Percentiles rank a stretch among this genome's conserved stretches.
These are phyloP conservation scores for Solanum appendiculatum DNA, from an alignment of 257 asterid genomes.

Conservation along the genomic window DNA sequence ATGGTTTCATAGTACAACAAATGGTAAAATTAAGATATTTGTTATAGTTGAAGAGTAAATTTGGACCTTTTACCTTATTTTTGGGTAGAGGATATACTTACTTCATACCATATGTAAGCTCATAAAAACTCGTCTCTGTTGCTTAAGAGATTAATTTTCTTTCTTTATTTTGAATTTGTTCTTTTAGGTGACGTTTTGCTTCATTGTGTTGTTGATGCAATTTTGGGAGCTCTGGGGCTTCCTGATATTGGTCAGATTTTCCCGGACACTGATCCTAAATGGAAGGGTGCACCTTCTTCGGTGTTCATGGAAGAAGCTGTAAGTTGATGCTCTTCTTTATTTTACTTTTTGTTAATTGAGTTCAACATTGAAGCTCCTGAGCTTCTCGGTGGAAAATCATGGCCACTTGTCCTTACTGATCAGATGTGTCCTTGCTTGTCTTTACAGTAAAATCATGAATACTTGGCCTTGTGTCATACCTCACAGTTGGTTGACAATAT, in stretches of 20 bases:
- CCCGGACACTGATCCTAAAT: slow-evolving; percentile 92
- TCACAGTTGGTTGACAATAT: neutral
- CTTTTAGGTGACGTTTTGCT: slow-evolving; percentile 84
- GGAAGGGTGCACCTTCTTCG: slow-evolving; percentile 93
- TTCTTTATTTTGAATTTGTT: neutral
- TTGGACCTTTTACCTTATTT: neutral
- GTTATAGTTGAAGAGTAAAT: neutral
- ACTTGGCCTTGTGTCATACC: neutral
- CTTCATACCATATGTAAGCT: neutral
- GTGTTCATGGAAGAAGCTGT: slow-evolving; percentile 85
- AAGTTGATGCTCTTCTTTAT: slow-evolving; percentile 16
- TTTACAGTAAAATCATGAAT: neutral
- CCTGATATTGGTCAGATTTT: slow-evolving; percentile 94
- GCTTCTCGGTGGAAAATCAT: neutral
- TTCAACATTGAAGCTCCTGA: neutral
- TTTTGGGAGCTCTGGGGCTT: slow-evolving; percentile 89
- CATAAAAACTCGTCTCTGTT: neutral
- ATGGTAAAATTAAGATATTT: neutral
- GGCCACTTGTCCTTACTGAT: neutral
- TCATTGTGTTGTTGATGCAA: slow-evolving; percentile 96
- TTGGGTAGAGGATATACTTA: neutral
- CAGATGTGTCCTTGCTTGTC: neutral
- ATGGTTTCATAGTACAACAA: neutral
- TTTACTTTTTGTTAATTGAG: neutral
- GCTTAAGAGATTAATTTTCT: neutral